phyloP scores from a whole-genome alignment of 2,329 filamentous ascomycete species.

The Conoideocrella luteorostrata region DNA sequence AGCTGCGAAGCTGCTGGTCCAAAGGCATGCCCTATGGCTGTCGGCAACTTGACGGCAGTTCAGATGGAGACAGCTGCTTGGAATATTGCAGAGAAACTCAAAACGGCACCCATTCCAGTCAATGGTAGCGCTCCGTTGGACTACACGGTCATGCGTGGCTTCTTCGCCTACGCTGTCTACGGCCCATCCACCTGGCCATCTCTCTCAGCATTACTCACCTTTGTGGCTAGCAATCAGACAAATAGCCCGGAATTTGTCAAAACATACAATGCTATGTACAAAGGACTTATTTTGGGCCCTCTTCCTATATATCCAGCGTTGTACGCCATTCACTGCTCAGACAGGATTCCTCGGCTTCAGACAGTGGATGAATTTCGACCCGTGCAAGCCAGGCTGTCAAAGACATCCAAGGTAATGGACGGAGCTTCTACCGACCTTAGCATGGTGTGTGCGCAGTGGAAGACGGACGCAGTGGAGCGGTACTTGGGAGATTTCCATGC shows the following conservation, averaged over 20 bases:
- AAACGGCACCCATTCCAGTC: background rate
- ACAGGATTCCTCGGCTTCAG: background rate
- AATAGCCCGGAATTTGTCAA: background rate
- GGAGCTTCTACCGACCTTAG: constrained; percentile 19
- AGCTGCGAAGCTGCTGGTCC: background rate
- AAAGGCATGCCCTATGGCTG: background rate
- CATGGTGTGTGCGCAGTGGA: constrained; percentile 31
- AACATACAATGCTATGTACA: background rate
- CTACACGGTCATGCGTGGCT: background rate
- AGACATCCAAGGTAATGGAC: constrained; percentile 10
- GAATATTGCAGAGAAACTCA: background rate
- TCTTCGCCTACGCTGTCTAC: background rate
- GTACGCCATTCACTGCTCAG: background rate
- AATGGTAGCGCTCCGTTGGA: background rate
- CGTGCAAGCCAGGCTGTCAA: constrained; percentile 12
- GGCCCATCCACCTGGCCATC: background rate
- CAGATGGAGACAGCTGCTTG: background rate
- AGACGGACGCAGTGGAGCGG: constrained; percentile 27
- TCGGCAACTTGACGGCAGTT: background rate
- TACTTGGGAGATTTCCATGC: constrained; percentile 26
- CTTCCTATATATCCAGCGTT: background rate
- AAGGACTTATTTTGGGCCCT: background rate
- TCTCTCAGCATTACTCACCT: background rate
- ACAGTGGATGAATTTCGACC: constrained; percentile 21
- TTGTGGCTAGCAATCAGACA: background rate